Conservation (phyloP, 768 basidiomycete species). For the Leccinum variicolor region DNA sequence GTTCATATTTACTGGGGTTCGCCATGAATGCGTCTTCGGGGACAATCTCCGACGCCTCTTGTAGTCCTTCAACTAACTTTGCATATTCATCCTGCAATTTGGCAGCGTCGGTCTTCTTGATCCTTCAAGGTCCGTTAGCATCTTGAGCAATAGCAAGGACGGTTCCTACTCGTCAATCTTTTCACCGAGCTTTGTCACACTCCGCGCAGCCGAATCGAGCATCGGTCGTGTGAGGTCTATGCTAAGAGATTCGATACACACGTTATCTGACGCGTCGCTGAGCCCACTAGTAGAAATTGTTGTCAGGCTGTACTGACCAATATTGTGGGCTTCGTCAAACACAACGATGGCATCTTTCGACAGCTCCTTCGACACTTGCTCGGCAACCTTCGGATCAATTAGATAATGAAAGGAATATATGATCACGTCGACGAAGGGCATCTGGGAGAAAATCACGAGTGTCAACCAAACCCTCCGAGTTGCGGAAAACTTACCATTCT, state of each 20-base stretch:
- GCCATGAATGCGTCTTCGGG: slow-evolving; percentile 85
- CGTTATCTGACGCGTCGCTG: slow-evolving; percentile 64
- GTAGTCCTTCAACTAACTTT: slow-evolving; percentile 89
- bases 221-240: slow-evolving; percentile 97
- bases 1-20: slow-evolving; percentile 69
- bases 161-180: slow-evolving; percentile 87
- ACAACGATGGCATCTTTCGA: slow-evolving; percentile 98
- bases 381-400: slow-evolving; percentile 97
- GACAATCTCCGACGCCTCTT: slow-evolving; percentile 61
- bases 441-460: slow-evolving; percentile 44
- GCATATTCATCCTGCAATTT: slow-evolving; percentile 97
- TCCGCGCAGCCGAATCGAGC: slow-evolving; percentile 91
- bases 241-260: slow-evolving; percentile 97
- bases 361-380: slow-evolving; percentile 97
- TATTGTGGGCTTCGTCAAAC: slow-evolving; percentile 99
- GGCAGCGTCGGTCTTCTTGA: slow-evolving; percentile 89
- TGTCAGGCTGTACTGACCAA: slow-evolving; percentile 52
- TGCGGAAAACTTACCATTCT: slow-evolving; percentile 69
- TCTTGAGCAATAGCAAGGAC: neutral
- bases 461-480: neutral
- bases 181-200: slow-evolving; percentile 80
- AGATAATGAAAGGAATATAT: slow-evolving; percentile 99
- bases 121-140: slow-evolving; percentile 46
- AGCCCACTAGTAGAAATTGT: neutral
- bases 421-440: slow-evolving; percentile 93